Evolutionary conservation across 2,329 filamentous ascomycete genomes (phyloP), one percentile per base, ranked within the genome.

Genomic region (Zopfia rhizophila): DNA sequence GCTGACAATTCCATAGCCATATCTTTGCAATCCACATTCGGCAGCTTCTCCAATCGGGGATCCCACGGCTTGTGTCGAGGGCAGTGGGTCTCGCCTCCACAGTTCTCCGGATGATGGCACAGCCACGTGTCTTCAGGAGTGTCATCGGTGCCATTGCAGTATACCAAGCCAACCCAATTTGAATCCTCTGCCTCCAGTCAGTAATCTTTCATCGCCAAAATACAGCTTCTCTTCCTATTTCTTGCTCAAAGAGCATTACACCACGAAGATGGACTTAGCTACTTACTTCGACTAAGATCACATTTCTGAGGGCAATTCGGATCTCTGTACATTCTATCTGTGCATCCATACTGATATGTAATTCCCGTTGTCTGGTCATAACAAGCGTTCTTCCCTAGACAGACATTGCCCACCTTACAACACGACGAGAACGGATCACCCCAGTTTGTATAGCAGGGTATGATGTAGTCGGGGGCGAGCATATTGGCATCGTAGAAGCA

Each of bases 261-360:
- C n/a, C n/a, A n/a, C n/a, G n/a, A n/a, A n/a, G n/a, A n/a, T n/a
- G n/a, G n/a, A n/a, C n/a, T n/a, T n/a, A n/a, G n/a, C n/a, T 24
- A 38, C 50, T 22, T 33, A 50, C 42, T 18, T n/a, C 28, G 29
- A 28, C 53, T 45, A 3, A 56, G 45, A 3, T 28, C 40, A 27
- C 60, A 63, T 29, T 63, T 63, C 19, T 31, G n/a, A 3, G 57
- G 57, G 25, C 57, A 63, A 7, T 38, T 48, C 11, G 4, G 11
- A 24, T 60, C 47, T 13, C 36, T 29, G 27, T 56, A 61, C 0
- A 29, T 30, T 3, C 17, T 10, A 24, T 55, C 47, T 6, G 60
- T 63, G 32, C 58, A 60, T 2, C 58, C 58, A 39, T 60, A 61
- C 27, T 60, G 56, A 23, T 63, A 63, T 3, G 53, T 60, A 17